Conservation (phyloP, 169 alveolate species). For the Plasmodium vivax region DNA sequence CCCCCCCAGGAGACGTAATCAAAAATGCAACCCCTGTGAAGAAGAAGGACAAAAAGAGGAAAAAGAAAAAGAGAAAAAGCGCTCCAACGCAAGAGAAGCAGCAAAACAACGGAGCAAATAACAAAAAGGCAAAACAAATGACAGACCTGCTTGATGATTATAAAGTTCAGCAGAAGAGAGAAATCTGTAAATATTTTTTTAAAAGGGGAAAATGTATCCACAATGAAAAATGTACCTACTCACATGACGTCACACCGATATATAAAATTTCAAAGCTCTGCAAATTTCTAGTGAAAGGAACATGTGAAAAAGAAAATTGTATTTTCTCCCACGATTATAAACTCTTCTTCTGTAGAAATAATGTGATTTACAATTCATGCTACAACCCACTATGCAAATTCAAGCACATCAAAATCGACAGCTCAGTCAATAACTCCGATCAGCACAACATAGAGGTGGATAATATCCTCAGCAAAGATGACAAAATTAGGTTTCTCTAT, state of each 20-base stretch:
- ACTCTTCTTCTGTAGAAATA: constrained; percentile 81
- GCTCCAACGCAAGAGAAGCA: neutral
- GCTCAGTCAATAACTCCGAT: constrained; percentile 14
- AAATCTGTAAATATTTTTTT: constrained; percentile 82
- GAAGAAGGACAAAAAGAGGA: constrained; percentile 20
- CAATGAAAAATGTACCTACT: constrained; percentile 79
- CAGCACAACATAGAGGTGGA: constrained; percentile 52
- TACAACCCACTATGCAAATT: constrained; percentile 76
- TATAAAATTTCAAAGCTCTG: constrained; percentile 84
- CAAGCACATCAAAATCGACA: constrained; percentile 75
- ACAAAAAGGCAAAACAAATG: neutral
- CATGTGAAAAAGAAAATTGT: constrained; percentile 78
- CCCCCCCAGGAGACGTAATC: constrained; percentile 10
- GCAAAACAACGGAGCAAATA: constrained; percentile 1
- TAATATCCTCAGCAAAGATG: constrained; percentile 79
- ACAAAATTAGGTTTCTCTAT: constrained; percentile 81
- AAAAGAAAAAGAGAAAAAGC: constrained; percentile 8
- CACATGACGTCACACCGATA: constrained; percentile 85
- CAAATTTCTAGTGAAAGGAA: constrained; percentile 77
- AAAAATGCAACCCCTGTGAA: neutral
- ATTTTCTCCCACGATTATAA: constrained; percentile 83
- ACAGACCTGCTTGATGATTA: constrained; percentile 4
- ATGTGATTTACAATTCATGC: constrained; percentile 77
- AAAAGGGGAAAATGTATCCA: constrained; percentile 81
- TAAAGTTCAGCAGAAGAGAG: constrained; percentile 26